These are phyloP conservation scores for Trichoderma breve DNA, from an alignment of 2,329 filamentous ascomycete genomes.

Conservation along the genomic window DNA sequence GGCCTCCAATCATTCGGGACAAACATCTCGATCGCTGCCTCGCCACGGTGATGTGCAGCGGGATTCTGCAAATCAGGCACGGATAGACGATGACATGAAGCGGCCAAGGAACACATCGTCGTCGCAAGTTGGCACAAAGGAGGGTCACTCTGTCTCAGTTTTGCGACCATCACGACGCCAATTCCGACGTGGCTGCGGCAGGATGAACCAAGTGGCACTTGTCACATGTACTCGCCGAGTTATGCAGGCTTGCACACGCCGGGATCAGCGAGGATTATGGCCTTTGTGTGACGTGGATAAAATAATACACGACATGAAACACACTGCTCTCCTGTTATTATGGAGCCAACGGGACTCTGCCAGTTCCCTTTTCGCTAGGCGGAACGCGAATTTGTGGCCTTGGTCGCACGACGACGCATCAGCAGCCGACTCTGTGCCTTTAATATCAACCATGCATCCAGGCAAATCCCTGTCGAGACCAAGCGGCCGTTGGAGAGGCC, in stretches of 20 bases:
- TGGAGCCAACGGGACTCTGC: conserved; percentile 11
- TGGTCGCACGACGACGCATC: conserved; percentile 18
- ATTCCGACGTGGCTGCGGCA: conserved; percentile 1
- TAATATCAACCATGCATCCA: neutral
- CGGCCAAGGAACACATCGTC: neutral
- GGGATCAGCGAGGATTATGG: neutral
- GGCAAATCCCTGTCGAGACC: conserved; percentile 1
- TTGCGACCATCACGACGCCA: neutral
- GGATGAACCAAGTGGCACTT: neutral
- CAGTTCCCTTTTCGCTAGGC: conserved; percentile 15
- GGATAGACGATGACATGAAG: conserved; percentile 9
- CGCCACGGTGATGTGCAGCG: conserved; percentile 11
- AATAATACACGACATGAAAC: neutral
- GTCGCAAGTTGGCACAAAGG: conserved; percentile 16
- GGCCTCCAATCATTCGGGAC: neutral
- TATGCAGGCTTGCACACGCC: neutral
- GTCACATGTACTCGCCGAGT: neutral
- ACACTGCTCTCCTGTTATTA: conserved; percentile 16
- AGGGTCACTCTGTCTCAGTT: conserved; percentile 14
- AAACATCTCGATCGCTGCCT: neutral
- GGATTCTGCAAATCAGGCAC: neutral
- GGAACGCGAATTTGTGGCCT: neutral
- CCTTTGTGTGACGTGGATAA: conserved; percentile 10
- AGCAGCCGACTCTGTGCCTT: conserved; percentile 16
- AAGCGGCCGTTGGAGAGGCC: conserved; percentile 4